A percentile compares a stretch with the other conserved stretches of the same genome.
These are phyloP conservation scores for Huntiella moniliformis DNA, from an alignment of 2,329 filamentous ascomycete genomes.

Conservation along the genomic window DNA sequence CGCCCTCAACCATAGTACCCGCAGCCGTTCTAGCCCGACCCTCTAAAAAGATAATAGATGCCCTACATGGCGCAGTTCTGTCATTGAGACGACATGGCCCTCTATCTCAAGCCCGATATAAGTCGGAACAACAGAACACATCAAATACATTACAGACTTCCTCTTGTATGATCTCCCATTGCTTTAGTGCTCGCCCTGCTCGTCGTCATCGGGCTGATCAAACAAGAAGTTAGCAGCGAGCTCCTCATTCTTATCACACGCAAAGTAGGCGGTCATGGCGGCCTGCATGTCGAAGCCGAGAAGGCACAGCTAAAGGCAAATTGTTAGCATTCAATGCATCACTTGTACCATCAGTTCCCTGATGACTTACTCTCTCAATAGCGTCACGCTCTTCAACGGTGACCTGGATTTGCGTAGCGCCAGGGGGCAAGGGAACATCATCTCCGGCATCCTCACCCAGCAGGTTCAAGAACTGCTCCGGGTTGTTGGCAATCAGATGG, in stretches of 20 bases:
- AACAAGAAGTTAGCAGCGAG: conserved; percentile 96
- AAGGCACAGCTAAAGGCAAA: conserved; percentile 50
- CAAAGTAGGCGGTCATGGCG: conserved; percentile 96
- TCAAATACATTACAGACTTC: background rate
- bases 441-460: conserved; percentile 76
- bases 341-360: background rate
- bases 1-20: too few species aligned
- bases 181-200: conserved; percentile 20
- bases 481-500: conserved; percentile 76
- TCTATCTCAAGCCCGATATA: background rate
- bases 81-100: background rate
- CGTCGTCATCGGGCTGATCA: conserved; percentile 81
- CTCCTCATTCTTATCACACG: conserved; percentile 98
- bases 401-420: conserved; percentile 73
- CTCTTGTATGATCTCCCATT: background rate
- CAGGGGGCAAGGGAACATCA: conserved; percentile 69
- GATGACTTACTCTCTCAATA: conserved; percentile 63
- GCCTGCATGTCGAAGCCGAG: conserved; percentile 85
- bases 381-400: conserved; percentile 94
- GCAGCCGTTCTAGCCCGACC: too few species aligned
- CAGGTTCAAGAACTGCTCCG: conserved; percentile 80
- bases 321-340: background rate
- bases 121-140: background rate
- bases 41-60: too few species aligned
- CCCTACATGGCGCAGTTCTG: background rate